A percentile compares a stretch with the other conserved stretches of the same genome.
These are phyloP conservation scores for Microstroma glucosiphilum DNA, from an alignment of 1,284 basidiomycete species.

Conservation along the genomic window DNA sequence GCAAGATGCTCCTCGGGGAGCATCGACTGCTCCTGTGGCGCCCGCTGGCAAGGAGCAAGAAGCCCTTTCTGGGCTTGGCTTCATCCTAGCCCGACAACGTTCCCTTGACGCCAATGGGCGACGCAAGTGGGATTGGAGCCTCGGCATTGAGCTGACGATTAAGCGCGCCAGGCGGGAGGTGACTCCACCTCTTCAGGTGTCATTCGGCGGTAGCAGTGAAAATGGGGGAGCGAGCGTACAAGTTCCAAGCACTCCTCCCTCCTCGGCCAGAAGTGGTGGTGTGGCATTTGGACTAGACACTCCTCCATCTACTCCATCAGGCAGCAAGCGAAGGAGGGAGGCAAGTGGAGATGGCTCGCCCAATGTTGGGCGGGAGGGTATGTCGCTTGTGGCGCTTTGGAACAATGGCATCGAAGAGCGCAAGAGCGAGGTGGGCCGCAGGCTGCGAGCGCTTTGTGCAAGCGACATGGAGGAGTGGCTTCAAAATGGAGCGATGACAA, in stretches of 20 bases:
- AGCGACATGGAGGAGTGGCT: conserved; percentile 31
- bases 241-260: neutral
- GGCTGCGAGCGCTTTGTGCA: conserved; percentile 27
- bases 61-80: conserved; percentile 28
- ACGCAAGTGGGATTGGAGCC: conserved; percentile 29
- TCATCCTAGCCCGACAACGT: conserved; percentile 27
- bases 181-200: conserved; percentile 20
- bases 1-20: neutral
- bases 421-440: conserved; percentile 29
- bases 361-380: conserved; percentile 15
- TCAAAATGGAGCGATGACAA: conserved; percentile 17
- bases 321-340: conserved; percentile 3
- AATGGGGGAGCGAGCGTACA: neutral
- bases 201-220: neutral
- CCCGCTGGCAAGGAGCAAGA: conserved; percentile 12
- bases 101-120: conserved; percentile 27
- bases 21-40: neutral
- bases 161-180: conserved; percentile 14
- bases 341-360: neutral
- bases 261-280: neutral
- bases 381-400: conserved; percentile 45
- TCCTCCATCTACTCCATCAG: neutral
- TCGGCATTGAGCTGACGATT: conserved; percentile 38
- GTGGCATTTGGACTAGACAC: conserved; percentile 1
- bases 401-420: conserved; percentile 42